A percentile compares a stretch with the other conserved stretches of the same genome.
Evolutionary conservation across 306 rosid genomes (phyloP).

Genomic region (Malus sieversii): DNA sequence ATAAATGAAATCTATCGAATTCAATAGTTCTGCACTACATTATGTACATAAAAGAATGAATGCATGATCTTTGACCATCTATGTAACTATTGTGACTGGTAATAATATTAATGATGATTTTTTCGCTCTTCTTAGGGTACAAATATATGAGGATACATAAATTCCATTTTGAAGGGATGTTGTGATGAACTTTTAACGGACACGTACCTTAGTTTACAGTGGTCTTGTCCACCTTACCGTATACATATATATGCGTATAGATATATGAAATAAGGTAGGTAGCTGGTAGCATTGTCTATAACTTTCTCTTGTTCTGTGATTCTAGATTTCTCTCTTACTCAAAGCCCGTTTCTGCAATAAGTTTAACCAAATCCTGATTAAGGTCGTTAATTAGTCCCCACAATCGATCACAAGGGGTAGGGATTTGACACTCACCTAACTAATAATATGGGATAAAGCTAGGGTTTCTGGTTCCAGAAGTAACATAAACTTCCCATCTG

Average conservation of each 20-base stretch:
- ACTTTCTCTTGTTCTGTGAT: not conserved
- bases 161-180: not conserved
- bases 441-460: not conserved
- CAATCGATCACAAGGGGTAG: not conserved
- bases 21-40: not conserved
- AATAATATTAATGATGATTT: not conserved
- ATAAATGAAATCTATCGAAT: not conserved
- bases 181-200: not conserved
- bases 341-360: not conserved
- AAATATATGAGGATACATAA: not conserved
- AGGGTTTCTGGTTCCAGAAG: conserved; percentile 39
- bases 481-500: conserved; percentile 43
- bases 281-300: not conserved
- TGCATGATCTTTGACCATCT: not conserved
- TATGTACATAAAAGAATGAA: not conserved
- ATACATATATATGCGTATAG: not conserved
- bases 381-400: conserved; percentile 1
- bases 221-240: not conserved
- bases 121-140: not conserved
- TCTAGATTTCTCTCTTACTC: not conserved
- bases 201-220: not conserved
- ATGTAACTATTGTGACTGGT: not conserved
- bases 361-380: not conserved
- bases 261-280: not conserved
- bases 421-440: conserved; percentile 8